Conservation (phyloP, 2,329 filamentous ascomycete species). For the Helotiales sp. region DNA sequence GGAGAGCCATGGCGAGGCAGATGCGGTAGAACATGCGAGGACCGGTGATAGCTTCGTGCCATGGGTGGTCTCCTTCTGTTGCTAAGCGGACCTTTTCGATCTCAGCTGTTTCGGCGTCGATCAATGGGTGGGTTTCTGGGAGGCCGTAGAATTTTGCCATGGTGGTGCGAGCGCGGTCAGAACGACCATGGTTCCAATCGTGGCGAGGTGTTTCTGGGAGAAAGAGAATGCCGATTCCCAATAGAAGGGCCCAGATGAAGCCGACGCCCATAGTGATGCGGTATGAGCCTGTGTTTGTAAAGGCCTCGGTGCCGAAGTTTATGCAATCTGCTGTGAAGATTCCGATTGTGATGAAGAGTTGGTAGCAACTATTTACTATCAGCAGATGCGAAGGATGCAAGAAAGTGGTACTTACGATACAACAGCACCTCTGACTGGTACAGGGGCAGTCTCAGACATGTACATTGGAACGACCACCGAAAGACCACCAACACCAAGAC, state of each 20-base stretch:
- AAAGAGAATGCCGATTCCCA: slow-evolving; percentile 52
- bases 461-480: slow-evolving; percentile 68
- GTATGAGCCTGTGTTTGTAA: slow-evolving; percentile 51
- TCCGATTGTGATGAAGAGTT: slow-evolving; percentile 72
- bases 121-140: slow-evolving; percentile 46
- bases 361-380: slow-evolving; percentile 54
- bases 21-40: slow-evolving; percentile 66
- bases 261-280: slow-evolving; percentile 60
- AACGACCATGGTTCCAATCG: slow-evolving; percentile 48
- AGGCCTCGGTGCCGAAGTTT: slow-evolving; percentile 48
- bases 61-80: slow-evolving; percentile 56
- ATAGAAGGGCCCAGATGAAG: slow-evolving; percentile 51
- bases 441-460: slow-evolving; percentile 63
- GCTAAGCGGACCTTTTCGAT: slow-evolving; percentile 45
- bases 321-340: slow-evolving; percentile 59
- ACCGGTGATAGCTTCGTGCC: slow-evolving; percentile 60
- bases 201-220: slow-evolving; percentile 60
- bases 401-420: slow-evolving; percentile 44
- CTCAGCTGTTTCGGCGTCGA: slow-evolving; percentile 51
- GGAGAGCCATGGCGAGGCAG: slow-evolving; percentile 60
- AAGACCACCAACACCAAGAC: slow-evolving; percentile 66
- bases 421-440: slow-evolving; percentile 62
- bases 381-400: neutral
- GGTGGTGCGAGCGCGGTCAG: slow-evolving; percentile 49
- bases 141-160: slow-evolving; percentile 54